phyloP scores from a whole-genome alignment of 768 basidiomycete species.

The Mycena belliarum region DNA sequence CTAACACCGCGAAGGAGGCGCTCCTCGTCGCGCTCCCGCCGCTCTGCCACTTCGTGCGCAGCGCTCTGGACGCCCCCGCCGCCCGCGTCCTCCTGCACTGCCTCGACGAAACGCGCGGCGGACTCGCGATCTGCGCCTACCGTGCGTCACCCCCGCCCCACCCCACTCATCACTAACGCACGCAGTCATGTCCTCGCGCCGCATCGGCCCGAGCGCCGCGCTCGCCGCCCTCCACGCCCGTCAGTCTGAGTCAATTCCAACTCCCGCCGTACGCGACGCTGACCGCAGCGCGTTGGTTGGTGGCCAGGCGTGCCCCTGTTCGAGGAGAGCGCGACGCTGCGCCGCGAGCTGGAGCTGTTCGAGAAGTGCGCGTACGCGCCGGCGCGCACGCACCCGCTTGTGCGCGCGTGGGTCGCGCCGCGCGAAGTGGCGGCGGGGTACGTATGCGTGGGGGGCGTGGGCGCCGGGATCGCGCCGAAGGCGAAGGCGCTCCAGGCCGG shows the following conservation, averaged over 20 bases:
- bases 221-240: slow-evolving; percentile 34
- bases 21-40: slow-evolving; percentile 37
- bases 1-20: slow-evolving; percentile 33
- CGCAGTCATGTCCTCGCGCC: slow-evolving; percentile 41
- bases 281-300: too few relatives aligned
- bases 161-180: neutral
- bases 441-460: too few relatives aligned
- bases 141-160: slow-evolving; percentile 26
- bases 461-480: neutral
- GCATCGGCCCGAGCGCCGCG: slow-evolving; percentile 33
- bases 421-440: neutral
- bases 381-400: slow-evolving; percentile 30
- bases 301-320: slow-evolving; percentile 38
- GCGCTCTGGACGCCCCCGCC: slow-evolving; percentile 28
- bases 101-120: slow-evolving; percentile 38
- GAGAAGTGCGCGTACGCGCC: slow-evolving; percentile 32
- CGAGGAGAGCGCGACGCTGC: slow-evolving; percentile 32
- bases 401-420: slow-evolving; percentile 33
- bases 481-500: neutral
- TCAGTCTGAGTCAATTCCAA: slow-evolving; percentile 16
- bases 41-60: slow-evolving; percentile 36
- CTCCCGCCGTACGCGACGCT: neutral
- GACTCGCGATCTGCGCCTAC: slow-evolving; percentile 40
- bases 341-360: slow-evolving; percentile 39
- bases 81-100: slow-evolving; percentile 42